A percentile compares a stretch with the other conserved stretches of the same genome.
Evolutionary conservation across 2,329 filamentous ascomycete genomes (phyloP).

Genomic region (Aspergillus latus): DNA sequence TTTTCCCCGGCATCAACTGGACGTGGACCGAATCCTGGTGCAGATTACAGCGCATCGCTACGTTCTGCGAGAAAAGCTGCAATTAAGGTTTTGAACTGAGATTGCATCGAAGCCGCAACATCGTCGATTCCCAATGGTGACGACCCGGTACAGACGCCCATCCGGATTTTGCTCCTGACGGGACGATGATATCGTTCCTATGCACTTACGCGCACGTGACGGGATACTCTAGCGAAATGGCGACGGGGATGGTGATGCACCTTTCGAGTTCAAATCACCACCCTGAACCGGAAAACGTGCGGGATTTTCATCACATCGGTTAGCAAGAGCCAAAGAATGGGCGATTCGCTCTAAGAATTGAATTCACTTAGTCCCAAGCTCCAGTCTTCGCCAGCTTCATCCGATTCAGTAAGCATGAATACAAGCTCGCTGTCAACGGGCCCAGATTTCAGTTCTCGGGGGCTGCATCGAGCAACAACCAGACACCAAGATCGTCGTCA

Average conservation of each 20-base stretch:
- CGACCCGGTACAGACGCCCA: not conserved
- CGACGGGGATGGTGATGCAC: not conserved
- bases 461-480: not conserved
- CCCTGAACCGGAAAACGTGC: not conserved
- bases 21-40: constrained; percentile 8
- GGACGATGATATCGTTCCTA: not conserved
- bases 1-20: not conserved
- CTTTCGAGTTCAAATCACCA: constrained; percentile 1
- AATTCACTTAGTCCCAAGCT: not conserved
- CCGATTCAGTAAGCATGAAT: not conserved
- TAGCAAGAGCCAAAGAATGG: constrained; percentile 3
- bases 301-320: not conserved
- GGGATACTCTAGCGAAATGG: no score
- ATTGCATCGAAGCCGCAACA: constrained; percentile 7
- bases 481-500: not conserved
- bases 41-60: constrained; percentile 7
- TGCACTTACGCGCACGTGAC: no score
- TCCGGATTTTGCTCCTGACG: not conserved
- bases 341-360: not conserved
- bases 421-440: not conserved
- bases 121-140: not conserved
- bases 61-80: not conserved
- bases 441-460: not conserved
- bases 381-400: not conserved
- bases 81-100: not conserved